Evolutionary conservation across 2,329 filamentous ascomycete genomes (phyloP), one percentile per base, ranked within the genome.

Genomic region (Coleophoma eucalyptorum): DNA sequence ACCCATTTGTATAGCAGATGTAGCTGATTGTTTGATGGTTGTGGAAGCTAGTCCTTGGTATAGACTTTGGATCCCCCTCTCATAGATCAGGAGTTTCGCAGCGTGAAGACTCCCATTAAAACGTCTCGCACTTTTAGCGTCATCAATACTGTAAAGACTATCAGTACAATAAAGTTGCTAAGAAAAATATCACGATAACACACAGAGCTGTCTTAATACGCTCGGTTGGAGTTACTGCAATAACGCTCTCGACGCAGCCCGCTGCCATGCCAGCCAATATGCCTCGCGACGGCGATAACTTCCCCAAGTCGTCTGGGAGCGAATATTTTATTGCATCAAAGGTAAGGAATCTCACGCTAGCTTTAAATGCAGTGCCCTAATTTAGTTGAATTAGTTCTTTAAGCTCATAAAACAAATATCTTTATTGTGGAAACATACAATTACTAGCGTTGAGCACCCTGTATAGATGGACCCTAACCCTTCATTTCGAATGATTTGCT

Each of bases 181-280:
- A n/a, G n/a, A n/a, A n/a, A n/a, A n/a, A n/a, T n/a, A n/a, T n/a
- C n/a, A n/a, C n/a, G n/a, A n/a, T n/a, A n/a, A n/a, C n/a, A n/a
- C n/a, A n/a, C 65, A 86, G 62, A 0, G 82, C 82, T 2, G 83
- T 87, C 62, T 87, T 87, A 61, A 87, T 79, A 20, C 83, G 73
- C 59, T 87, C 84, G 0, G 81, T 84, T 0, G 83, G 83, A 1
- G 83, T 87, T 2, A 87, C 83, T 2, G 81, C 82, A 15, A 80
- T 73, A 0, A 83, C 71, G 47, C 77, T 81, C 38, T 84, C 82
- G 0, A 83, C 75, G 1, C 80, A 74, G 0, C 83, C 83, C 0
- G 80, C 78, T 1, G 73, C 68, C 79, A 86, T 85, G 7, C 83
- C 83, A 6, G 81, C 82, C 0, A 79, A 61, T 6, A 87, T 71